These are phyloP conservation scores for Mortierella sp. DNA, from an alignment of 371 early-diverging fungal genomes.

Conservation along the genomic window DNA sequence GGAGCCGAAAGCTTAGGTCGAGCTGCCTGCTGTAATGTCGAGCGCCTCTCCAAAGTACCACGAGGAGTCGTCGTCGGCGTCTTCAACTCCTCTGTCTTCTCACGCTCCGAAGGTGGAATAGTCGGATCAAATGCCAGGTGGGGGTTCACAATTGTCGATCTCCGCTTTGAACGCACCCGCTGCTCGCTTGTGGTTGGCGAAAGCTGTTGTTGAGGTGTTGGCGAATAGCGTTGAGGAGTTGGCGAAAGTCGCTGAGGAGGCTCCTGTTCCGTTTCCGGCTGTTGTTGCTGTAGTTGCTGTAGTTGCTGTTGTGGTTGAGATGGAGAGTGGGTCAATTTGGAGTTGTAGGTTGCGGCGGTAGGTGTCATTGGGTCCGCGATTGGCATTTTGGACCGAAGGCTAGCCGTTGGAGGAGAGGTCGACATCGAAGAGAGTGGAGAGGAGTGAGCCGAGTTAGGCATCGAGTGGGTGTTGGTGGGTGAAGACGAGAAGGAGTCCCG, in stretches of 20 bases:
- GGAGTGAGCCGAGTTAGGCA: conserved; percentile 22
- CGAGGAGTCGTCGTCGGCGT: not conserved
- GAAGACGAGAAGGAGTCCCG: conserved; percentile 28
- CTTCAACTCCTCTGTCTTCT: not conserved
- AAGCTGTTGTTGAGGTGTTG: conserved; percentile 5
- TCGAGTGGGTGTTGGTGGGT: conserved; percentile 29
- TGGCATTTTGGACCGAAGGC: not conserved
- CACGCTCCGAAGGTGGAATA: conserved; percentile 21
- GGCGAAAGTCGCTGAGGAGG: no score
- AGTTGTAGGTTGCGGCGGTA: not conserved
- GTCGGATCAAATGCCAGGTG: conserved; percentile 46
- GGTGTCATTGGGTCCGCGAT: not conserved
- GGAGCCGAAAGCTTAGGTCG: not conserved
- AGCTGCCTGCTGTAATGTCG: not conserved
- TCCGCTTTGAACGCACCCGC: conserved; percentile 17
- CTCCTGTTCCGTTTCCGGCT: not conserved
- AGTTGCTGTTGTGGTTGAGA: not conserved
- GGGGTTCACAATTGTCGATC: conserved; percentile 21
- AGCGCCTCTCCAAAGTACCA: conserved; percentile 29
- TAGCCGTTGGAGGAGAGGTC: conserved; percentile 9
- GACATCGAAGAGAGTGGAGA: conserved; percentile 32
- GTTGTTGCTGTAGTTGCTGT: no score
- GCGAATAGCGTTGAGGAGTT: no score
- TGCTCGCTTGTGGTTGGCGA: conserved; percentile 3
- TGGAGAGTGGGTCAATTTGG: conserved; percentile 2